phyloP scores from a whole-genome alignment of 2,329 filamentous ascomycete species.

The Falciphora oryzae region DNA sequence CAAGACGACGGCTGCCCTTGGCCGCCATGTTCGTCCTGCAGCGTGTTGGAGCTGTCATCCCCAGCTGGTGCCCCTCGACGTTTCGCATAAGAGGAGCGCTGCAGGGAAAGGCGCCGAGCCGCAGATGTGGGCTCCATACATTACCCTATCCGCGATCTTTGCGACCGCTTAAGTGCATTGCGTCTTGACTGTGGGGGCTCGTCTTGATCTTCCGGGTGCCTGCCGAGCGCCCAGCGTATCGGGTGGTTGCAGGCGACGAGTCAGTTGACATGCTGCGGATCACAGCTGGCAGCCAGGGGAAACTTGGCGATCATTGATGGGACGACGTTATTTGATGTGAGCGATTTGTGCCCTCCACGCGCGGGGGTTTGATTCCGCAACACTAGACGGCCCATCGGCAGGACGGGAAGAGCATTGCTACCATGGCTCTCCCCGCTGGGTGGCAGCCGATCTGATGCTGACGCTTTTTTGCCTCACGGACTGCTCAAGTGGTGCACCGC shows the following conservation, averaged over 20 bases:
- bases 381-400: too few relatives aligned
- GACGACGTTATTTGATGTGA: too few relatives aligned
- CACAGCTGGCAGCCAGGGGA: neutral
- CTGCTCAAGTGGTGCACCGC: too few relatives aligned
- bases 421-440: too few relatives aligned
- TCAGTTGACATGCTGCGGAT: neutral
- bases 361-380: too few relatives aligned
- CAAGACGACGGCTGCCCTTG: neutral
- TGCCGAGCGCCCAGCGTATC: neutral
- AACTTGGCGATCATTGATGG: neutral
- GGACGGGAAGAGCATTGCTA: too few relatives aligned
- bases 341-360: too few relatives aligned
- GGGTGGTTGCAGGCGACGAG: neutral
- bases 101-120: neutral
- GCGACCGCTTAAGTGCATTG: neutral
- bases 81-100: neutral
- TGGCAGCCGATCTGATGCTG: neutral
- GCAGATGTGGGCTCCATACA: neutral
- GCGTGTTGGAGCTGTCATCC: neutral
- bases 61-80: too few relatives aligned
- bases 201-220: neutral
- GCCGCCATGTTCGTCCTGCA: too few relatives aligned
- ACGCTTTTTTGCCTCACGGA: neutral
- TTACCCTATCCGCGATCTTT: neutral
- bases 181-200: neutral